Percentiles rank a stretch among this genome's conserved stretches.
phyloP scores from a whole-genome alignment of 208 protist species.

The Leishmania guyanensis region DNA sequence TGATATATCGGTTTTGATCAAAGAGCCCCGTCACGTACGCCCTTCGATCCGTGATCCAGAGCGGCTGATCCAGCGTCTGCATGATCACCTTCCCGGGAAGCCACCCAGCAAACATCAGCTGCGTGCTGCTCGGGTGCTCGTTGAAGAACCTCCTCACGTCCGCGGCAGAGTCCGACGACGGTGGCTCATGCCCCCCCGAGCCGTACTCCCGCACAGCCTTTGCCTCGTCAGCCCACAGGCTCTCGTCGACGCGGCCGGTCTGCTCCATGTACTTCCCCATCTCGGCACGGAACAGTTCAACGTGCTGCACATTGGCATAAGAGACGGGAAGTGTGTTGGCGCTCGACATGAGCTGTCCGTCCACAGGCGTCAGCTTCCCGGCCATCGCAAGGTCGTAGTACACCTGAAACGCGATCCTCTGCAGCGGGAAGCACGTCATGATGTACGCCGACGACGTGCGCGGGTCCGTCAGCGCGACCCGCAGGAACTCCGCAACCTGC shows the following conservation, averaged over 20 bases:
- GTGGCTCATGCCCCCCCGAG: not conserved
- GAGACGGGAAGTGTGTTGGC: slow-evolving; percentile 31
- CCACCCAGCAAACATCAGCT: slow-evolving; percentile 53
- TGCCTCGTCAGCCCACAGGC: not conserved
- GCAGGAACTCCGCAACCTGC: slow-evolving; percentile 38
- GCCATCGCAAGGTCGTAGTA: slow-evolving; percentile 18
- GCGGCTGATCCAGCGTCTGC: slow-evolving; percentile 16
- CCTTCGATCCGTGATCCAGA: slow-evolving; percentile 17
- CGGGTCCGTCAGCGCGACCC: slow-evolving; percentile 28
- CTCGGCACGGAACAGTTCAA: slow-evolving; percentile 37
- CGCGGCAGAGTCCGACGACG: too few relatives aligned
- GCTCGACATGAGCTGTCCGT: slow-evolving; percentile 45
- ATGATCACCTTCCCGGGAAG: slow-evolving; percentile 30
- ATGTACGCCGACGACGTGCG: slow-evolving; percentile 40
- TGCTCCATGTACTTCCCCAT: slow-evolving; percentile 46
- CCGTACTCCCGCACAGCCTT: slow-evolving; percentile 4
- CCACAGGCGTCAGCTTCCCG: slow-evolving; percentile 8
- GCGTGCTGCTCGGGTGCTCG: slow-evolving; percentile 6
- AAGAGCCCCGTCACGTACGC: slow-evolving; percentile 39
- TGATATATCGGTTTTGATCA: slow-evolving; percentile 50
- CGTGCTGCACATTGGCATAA: slow-evolving; percentile 21
- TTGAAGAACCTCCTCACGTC: slow-evolving; percentile 14
- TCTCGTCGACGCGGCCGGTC: not conserved
- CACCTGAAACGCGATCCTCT: slow-evolving; percentile 26
- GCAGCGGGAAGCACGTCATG: slow-evolving; percentile 25